Percentiles rank a stretch among this genome's conserved stretches.
Evolutionary conservation across 805 yeast species (phyloP).

Genomic region (Hermanozyma aechmeae): DNA sequence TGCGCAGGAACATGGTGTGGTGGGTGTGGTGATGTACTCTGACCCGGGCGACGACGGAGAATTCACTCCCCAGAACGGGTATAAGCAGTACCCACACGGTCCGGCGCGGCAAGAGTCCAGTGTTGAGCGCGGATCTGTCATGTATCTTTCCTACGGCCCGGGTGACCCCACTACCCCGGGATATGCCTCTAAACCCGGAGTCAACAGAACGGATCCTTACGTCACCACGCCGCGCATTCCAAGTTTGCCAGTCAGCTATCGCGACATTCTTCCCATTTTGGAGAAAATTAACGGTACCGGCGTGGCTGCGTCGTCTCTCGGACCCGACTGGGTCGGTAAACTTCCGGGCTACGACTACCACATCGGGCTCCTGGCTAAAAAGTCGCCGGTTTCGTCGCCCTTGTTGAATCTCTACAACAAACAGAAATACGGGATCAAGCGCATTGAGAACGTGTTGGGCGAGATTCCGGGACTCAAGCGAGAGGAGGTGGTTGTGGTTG

Average conservation of each 20-base stretch:
- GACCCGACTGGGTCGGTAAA: conserved; percentile 4
- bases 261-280: conserved; percentile 3
- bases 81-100: conserved; percentile 4
- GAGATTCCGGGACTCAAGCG: conserved; percentile 1
- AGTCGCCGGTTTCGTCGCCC: conserved; percentile 1
- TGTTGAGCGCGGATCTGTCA: conserved; percentile 4
- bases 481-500: conserved; percentile 4
- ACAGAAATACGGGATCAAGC: conserved; percentile 3
- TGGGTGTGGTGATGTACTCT: conserved; percentile 4
- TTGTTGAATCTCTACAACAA: conserved; percentile 3
- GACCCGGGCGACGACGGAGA: conserved; percentile 6
- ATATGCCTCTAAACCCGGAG: conserved; percentile 2
- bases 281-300: conserved; percentile 3
- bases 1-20: conserved; percentile 4
- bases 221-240: conserved; percentile 3
- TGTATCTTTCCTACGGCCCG: conserved; percentile 4
- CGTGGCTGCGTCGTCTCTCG: background rate
- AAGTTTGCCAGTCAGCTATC: conserved; percentile 5
- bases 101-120: conserved; percentile 4
- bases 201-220: conserved; percentile 1
- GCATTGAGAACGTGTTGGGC: conserved; percentile 4
- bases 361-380: conserved; percentile 1
- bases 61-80: conserved; percentile 3
- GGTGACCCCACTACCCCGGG: conserved; percentile 6
- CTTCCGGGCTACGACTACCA: conserved; percentile 3